These are phyloP conservation scores for Amanita polypyramis DNA, from an alignment of 768 basidiomycete species.

Conservation along the genomic window DNA sequence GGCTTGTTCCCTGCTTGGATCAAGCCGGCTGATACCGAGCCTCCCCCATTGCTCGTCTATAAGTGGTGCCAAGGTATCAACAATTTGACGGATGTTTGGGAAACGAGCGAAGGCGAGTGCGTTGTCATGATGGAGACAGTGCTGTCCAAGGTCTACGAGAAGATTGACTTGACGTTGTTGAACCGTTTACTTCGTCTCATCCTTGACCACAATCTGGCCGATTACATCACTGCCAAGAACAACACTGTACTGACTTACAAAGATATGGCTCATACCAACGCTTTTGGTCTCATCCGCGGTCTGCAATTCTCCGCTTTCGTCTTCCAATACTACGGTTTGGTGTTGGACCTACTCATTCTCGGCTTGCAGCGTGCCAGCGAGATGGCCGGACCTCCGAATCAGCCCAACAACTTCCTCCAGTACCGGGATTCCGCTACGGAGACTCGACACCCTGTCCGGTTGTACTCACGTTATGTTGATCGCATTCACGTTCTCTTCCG, in stretches of 20 bases:
- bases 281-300: constrained; percentile 93
- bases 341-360: constrained; percentile 90
- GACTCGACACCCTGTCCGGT: constrained; percentile 92
- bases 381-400: constrained; percentile 96
- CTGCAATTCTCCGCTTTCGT: constrained; percentile 98
- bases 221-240: constrained; percentile 99
- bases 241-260: constrained; percentile 44
- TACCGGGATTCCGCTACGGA: constrained; percentile 93
- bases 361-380: constrained; percentile 98
- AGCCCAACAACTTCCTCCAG: constrained; percentile 98
- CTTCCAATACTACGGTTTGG: constrained; percentile 97
- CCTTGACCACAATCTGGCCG: constrained; percentile 96
- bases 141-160: constrained; percentile 96
- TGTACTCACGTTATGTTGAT: constrained; percentile 97
- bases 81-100: constrained; percentile 97
- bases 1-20: constrained; percentile 99
- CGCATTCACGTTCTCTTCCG: constrained; percentile 92
- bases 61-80: constrained; percentile 99
- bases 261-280: constrained; percentile 97
- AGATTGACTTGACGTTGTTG: constrained; percentile 92
- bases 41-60: constrained; percentile 93
- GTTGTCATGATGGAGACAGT: constrained; percentile 99
- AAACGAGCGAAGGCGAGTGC: constrained; percentile 95
- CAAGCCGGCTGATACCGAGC: constrained; percentile 96
- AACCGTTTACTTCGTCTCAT: constrained; percentile 94